A percentile compares a stretch with the other conserved stretches of the same genome.
Evolutionary conservation across 352 stramenopile genomes (phyloP).

Genomic region (Globisporangium uncinulatum): DNA sequence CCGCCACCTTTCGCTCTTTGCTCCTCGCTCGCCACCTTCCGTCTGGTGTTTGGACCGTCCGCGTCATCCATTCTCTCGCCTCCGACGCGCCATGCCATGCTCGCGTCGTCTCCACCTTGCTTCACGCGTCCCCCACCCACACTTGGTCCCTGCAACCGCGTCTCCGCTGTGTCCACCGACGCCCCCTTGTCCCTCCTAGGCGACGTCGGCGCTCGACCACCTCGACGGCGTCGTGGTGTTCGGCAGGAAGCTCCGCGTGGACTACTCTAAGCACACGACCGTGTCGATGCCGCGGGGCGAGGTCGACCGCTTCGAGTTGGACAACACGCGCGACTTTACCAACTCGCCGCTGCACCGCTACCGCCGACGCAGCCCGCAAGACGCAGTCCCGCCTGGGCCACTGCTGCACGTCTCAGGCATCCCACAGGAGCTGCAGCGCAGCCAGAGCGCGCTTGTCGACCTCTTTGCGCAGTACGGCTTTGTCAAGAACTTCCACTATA

Average conservation of each 20-base stretch:
- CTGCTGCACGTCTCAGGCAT: constrained; percentile 76
- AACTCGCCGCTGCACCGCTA: constrained; percentile 72
- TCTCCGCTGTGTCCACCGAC: too few species aligned
- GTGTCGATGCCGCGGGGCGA: constrained; percentile 78
- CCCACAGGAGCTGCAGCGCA: constrained; percentile 56
- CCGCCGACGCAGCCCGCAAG: constrained; percentile 49
- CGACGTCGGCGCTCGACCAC: constrained; percentile 70
- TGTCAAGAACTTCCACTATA: constrained; percentile 67
- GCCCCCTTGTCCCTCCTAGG: constrained; percentile 18
- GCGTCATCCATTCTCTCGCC: not conserved
- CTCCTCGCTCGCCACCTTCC: not conserved
- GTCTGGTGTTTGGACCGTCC: too few species aligned
- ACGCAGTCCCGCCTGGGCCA: constrained; percentile 56
- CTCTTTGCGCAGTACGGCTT: constrained; percentile 69
- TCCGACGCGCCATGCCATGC: too few species aligned
- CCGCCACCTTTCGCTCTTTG: not conserved
- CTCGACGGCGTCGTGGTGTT: constrained; percentile 71
- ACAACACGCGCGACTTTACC: constrained; percentile 81
- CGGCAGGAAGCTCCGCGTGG: constrained; percentile 72
- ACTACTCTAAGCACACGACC: constrained; percentile 77
- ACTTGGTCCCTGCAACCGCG: too few species aligned
- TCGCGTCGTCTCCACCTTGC: too few species aligned
- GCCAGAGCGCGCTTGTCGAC: constrained; percentile 48
- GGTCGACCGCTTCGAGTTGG: constrained; percentile 76
- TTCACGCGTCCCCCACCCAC: too few species aligned